phyloP scores from a whole-genome alignment of 805 yeast species.

The Alloascoidea hylecoeti region DNA sequence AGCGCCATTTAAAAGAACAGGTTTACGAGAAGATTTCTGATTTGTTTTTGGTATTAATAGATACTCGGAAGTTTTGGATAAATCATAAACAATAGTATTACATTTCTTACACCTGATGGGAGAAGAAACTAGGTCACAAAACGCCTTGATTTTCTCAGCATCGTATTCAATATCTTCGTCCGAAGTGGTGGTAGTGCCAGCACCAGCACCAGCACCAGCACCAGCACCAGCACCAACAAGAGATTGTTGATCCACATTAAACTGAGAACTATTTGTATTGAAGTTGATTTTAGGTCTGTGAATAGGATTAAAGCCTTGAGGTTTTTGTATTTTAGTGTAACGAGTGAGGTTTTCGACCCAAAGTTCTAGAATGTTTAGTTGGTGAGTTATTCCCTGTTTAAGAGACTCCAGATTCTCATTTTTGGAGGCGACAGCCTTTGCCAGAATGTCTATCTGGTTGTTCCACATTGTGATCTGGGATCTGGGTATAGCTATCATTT shows the following conservation, averaged over 20 bases:
- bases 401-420: neutral
- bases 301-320: neutral
- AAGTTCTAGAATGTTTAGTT: neutral
- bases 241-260: too few relatives aligned
- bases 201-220: too few relatives aligned
- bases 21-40: neutral
- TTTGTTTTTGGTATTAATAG: neutral
- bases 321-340: neutral
- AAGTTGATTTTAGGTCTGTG: neutral
- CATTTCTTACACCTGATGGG: neutral
- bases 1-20: neutral
- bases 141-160: neutral
- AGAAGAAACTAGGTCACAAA: conserved; percentile 1
- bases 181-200: too few relatives aligned
- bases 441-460: neutral
- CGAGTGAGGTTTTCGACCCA: neutral
- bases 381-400: neutral
- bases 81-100: neutral
- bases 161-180: neutral
- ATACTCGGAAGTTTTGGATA: neutral
- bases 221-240: too few relatives aligned
- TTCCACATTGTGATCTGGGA: conserved; percentile 1
- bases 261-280: too few relatives aligned
- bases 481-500: neutral
- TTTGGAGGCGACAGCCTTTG: conserved; percentile 1